Conservation (phyloP, 768 basidiomycete genomes). For the Hysterangium stoloniferum region DNA sequence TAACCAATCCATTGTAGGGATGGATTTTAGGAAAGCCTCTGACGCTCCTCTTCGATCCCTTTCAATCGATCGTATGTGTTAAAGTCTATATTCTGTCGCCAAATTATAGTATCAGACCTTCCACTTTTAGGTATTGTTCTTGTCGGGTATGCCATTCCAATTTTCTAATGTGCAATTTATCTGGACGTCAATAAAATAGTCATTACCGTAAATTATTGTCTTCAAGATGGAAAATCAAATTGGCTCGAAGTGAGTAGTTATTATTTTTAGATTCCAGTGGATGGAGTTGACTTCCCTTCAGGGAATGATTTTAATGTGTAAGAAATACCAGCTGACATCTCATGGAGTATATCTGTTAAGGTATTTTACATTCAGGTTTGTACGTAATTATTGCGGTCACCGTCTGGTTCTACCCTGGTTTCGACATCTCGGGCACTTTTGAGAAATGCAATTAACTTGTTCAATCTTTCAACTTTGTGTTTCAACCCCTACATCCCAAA, state of each 20-base stretch:
- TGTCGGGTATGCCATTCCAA: constrained; percentile 14
- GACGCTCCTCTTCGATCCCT: constrained; percentile 81
- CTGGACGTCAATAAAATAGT: constrained; percentile 37
- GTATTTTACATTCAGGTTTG: constrained; percentile 34
- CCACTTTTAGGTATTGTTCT: constrained; percentile 30
- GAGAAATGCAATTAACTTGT: not conserved
- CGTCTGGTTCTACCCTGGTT: constrained; percentile 55
- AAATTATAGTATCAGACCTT: constrained; percentile 29
- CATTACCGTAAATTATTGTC: constrained; percentile 76
- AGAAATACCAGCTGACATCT: constrained; percentile 21
- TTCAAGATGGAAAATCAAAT: constrained; percentile 76
- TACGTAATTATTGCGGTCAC: constrained; percentile 66
- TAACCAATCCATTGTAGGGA: constrained; percentile 65
- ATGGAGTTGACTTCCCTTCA: not conserved
- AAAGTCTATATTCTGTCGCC: constrained; percentile 11
- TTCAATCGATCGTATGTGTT: constrained; percentile 65
- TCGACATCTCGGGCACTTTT: not conserved
- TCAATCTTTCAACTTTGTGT: too few relatives aligned
- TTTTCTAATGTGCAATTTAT: not conserved
- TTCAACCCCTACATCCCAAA: too few relatives aligned
- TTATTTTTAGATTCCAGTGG: not conserved
- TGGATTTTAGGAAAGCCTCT: constrained; percentile 80
- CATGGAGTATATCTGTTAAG: not conserved
- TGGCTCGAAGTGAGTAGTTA: constrained; percentile 53
- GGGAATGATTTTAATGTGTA: constrained; percentile 70